Conservation (phyloP, 176 grass and related monocot genomes). For the Bromus sterilis region DNA sequence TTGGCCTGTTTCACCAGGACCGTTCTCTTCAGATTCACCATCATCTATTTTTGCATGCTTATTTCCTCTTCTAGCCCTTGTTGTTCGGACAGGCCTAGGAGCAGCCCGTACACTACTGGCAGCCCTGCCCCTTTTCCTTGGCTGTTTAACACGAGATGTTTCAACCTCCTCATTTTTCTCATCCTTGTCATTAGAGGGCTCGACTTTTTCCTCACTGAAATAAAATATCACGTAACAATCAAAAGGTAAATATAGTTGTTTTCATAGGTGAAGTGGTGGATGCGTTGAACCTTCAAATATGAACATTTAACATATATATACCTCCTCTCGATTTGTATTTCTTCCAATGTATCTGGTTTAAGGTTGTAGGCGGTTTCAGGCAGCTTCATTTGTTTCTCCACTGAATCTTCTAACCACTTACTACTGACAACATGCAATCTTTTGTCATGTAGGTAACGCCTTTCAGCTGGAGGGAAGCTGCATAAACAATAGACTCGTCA, state of each 20-base stretch:
- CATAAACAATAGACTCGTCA: slow-evolving; percentile 19
- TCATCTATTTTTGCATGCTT: slow-evolving; percentile 36
- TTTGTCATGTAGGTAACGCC: slow-evolving; percentile 59
- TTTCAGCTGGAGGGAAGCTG: slow-evolving; percentile 60
- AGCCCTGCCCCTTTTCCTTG: slow-evolving; percentile 54
- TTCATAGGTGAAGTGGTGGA: not conserved
- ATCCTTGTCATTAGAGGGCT: slow-evolving; percentile 28
- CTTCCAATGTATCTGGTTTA: slow-evolving; percentile 77
- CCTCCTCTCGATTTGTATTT: slow-evolving; percentile 62
- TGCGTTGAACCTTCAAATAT: slow-evolving; percentile 7
- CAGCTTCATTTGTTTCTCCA: slow-evolving; percentile 54
- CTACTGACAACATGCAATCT: slow-evolving; percentile 70
- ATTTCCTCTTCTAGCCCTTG: slow-evolving; percentile 54
- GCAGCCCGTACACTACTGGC: slow-evolving; percentile 25
- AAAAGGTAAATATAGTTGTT: not conserved
- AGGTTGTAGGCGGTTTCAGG: slow-evolving; percentile 69
- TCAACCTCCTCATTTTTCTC: not conserved
- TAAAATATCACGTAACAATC: slow-evolving; percentile 10
- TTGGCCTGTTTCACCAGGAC: slow-evolving; percentile 28
- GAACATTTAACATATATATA: slow-evolving; percentile 23
- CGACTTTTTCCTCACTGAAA: slow-evolving; percentile 42
- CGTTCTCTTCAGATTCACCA: slow-evolving; percentile 49
- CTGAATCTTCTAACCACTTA: slow-evolving; percentile 86
- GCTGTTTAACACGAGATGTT: slow-evolving; percentile 22
- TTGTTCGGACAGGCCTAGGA: slow-evolving; percentile 41